phyloP scores from a whole-genome alignment of 2,329 filamentous ascomycete species.

The Fusarium hostae region DNA sequence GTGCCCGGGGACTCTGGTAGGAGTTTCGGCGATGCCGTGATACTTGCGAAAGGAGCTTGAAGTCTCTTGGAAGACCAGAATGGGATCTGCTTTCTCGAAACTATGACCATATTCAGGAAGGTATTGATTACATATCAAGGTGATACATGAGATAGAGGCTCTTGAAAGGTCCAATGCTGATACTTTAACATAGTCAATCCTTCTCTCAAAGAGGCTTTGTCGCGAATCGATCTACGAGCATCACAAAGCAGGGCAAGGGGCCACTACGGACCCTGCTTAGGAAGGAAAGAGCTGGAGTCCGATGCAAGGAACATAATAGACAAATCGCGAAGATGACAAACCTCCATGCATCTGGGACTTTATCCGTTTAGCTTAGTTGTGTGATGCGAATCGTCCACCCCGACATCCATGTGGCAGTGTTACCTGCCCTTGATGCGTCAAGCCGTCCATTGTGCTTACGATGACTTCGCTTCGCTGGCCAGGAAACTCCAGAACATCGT shows the following conservation, averaged over 20 bases:
- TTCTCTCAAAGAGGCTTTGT: background rate
- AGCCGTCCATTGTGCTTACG: background rate
- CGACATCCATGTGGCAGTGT: constrained; percentile 3
- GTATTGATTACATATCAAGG: background rate
- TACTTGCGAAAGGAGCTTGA: background rate
- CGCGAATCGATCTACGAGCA: background rate
- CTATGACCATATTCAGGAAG: background rate
- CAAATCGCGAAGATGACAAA: background rate
- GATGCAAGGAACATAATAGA: background rate
- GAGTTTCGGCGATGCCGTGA: constrained; percentile 3
- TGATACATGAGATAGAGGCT: background rate
- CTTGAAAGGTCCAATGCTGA: background rate
- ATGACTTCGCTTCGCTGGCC: background rate
- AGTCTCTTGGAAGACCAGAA: background rate
- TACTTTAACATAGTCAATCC: background rate
- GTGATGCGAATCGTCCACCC: background rate
- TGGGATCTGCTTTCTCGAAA: background rate
- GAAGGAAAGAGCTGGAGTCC: background rate
- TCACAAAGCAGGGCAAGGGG: background rate
- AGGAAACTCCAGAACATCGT: background rate
- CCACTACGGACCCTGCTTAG: background rate
- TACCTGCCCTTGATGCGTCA: background rate
- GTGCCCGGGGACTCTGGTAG: background rate
- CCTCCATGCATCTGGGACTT: background rate
- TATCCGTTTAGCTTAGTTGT: background rate